These are phyloP conservation scores for Gautieria morchelliformis DNA, from an alignment of 768 basidiomycete species.

Conservation along the genomic window DNA sequence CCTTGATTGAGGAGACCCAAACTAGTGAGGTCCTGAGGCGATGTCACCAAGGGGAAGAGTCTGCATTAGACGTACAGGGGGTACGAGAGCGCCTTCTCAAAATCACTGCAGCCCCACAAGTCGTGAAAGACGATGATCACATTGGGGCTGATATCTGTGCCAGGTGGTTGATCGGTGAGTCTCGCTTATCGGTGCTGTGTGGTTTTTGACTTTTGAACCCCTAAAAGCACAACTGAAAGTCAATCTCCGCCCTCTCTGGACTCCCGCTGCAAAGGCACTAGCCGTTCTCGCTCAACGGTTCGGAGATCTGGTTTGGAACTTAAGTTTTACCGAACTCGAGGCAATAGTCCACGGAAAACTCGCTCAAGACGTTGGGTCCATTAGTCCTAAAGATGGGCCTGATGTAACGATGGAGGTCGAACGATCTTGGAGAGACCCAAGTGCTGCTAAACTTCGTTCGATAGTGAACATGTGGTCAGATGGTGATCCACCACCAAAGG, in stretches of 20 bases:
- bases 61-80: conserved; percentile 67
- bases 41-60: conserved; percentile 74
- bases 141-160: conserved; percentile 53
- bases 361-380: background rate
- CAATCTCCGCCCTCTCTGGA: conserved; percentile 85
- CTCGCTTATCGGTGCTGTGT: background rate
- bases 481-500: conserved; percentile 18
- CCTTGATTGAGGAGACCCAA: conserved; percentile 26
- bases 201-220: background rate
- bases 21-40: conserved; percentile 44
- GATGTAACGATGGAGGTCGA: conserved; percentile 52
- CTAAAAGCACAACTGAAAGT: conserved; percentile 79
- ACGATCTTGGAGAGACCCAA: conserved; percentile 67
- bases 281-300: conserved; percentile 42
- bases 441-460: conserved; percentile 49
- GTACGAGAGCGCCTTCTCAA: conserved; percentile 77
- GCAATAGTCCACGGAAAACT: conserved; percentile 15
- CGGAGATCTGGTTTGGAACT: conserved; percentile 61
- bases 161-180: conserved; percentile 66
- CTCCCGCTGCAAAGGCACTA: conserved; percentile 64
- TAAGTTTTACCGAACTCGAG: conserved; percentile 57
- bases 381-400: background rate
- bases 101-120: conserved; percentile 61
- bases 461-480: conserved; percentile 41
- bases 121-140: conserved; percentile 39